Percentiles rank a stretch among this genome's conserved stretches.
Conservation (phyloP, 768 basidiomycete genomes). For the Tulasnella sp. region DNA sequence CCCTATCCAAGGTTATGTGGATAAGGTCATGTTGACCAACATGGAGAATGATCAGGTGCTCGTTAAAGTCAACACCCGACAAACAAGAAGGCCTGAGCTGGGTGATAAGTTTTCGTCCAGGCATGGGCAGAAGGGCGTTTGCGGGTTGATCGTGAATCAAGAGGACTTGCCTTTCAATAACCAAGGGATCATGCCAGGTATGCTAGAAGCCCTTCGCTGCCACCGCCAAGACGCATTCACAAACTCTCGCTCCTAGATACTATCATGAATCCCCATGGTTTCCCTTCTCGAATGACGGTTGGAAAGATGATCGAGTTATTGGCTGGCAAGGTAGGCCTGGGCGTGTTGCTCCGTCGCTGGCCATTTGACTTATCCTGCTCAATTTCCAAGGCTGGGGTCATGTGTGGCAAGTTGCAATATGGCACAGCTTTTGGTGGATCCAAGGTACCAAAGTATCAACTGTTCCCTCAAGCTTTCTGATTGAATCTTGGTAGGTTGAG, state of each 20-base stretch:
- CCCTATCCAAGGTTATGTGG: conserved; percentile 85
- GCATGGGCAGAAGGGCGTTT: conserved; percentile 98
- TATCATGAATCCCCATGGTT: conserved; percentile 99
- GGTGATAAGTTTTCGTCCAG: conserved; percentile 98
- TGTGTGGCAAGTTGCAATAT: conserved; percentile 81
- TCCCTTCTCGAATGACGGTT: conserved; percentile 98
- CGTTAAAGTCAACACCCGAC: conserved; percentile 94
- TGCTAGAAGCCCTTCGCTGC: conserved; percentile 12
- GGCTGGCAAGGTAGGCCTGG: conserved; percentile 68
- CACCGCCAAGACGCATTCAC: conserved; percentile 3
- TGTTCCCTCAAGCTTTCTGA: background rate
- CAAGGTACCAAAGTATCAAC: conserved; percentile 43
- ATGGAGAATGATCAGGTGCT: conserved; percentile 93
- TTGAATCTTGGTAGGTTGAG: conserved; percentile 53
- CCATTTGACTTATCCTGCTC: too few relatives aligned
- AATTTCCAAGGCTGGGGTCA: conserved; percentile 66
- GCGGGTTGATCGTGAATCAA: conserved; percentile 96
- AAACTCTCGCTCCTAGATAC: conserved; percentile 47
- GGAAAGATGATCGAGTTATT: conserved; percentile 99
- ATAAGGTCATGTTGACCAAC: conserved; percentile 96
- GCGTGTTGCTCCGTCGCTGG: background rate
- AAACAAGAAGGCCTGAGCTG: conserved; percentile 90
- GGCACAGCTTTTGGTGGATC: conserved; percentile 97
- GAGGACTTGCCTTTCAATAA: conserved; percentile 99
- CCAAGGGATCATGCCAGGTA: conserved; percentile 87